Base-by-base conservation (phyloP, 2,329 filamentous ascomycete genomes). In the Hawksworthiomyces lignivorus region DNA sequence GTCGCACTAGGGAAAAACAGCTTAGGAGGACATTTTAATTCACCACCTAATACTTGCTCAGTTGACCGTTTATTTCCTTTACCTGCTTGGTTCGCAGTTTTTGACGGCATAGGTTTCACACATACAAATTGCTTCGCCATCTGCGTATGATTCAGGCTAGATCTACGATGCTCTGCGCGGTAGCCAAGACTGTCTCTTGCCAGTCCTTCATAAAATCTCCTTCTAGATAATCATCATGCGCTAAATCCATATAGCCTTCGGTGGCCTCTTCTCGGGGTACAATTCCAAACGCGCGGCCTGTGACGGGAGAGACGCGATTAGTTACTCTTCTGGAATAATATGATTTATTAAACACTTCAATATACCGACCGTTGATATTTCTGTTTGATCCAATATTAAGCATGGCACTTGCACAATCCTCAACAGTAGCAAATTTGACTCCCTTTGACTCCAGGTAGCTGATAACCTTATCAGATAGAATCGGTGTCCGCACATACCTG, bases 371-470 rank as follows among this genome's bases (percentile, higher is more conserved):
- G 12, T 47, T 41, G 24, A 47, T 28, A 4, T 26, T 24, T 14
- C 20, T 41, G 9, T 33, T 20, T 1, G 41, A 5, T 3, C 26
- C 34, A 29, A 47, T 41, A 14, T 41, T 24, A 17, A 47, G 21
- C 45, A 44, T 41, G 3, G 41, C 41, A 4, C 32, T 18, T 1
- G 34, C 34, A 18, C 41, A 41, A 41, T 47, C 45, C 5, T 41
- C 45, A 10, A 41, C 41, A 1, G 41, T 39, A 18, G 45, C 45
- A 39, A 47, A 47, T 30, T 36, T 36, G 41, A 47, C 45, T 11
- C 45, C 45, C 26, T 39, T 38, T 10, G 33, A 36, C 15, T 26
- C 17, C 12, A 44, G 26, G 15, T 32, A 38, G 5, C 19, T 27
- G 20, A 44, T 19, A n/a, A 44, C 14, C 15, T 44, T 36, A 2